Evolutionary conservation across 441 rosid genomes (phyloP), one percentile per base, ranked within the genome.

Genomic region (Lepidium campestre): DNA sequence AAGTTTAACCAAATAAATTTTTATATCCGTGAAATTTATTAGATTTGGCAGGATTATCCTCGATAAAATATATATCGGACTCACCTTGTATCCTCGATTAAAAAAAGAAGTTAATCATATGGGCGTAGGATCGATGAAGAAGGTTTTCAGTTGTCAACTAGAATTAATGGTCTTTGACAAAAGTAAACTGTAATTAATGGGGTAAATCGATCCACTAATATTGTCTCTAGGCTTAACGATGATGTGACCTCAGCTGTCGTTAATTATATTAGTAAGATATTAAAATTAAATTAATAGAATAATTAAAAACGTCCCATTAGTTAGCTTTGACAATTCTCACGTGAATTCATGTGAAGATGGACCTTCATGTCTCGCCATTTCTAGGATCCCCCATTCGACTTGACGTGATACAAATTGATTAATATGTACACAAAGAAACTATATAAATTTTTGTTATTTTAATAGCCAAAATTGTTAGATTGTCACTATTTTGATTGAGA

Each of bases 301-400:
- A 54, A 68, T 53, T 68, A 57, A 67, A 70, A 58, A 71, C 23
- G 56, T 62, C 62, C 32, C 44, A 29, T 44, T 55, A 41, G 36
- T 44, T 55, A 41, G 36, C 36, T 42, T 56, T 56, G 62, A 56
- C 46, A 45, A 23, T 2, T 56, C 52, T 37, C 70, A 71, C 70
- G 69, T 71, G 70, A 71, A 37, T 71, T 56, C 70, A 71, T 55
- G 75, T 71, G 70, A 63, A 46, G 70, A 56, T 49, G 75, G 75
- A 22, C 53, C 70, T 65, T 20, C 18, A 60, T 70, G 67, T 61
- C 52, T 12, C 60, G 29, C 44, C 7, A 58, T 68, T 68, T 68
- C 73, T 48, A 68, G 72, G 72, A 46, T 67, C 64, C 71, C 53
- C 54, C 42, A 44, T 44, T 29, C 19, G 45, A 32, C 12, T 29